Percentiles rank a stretch among this genome's conserved stretches.
These are phyloP conservation scores for Nigrospora sphaerica DNA, from an alignment of 2,329 filamentous ascomycete genomes.

Conservation along the genomic window DNA sequence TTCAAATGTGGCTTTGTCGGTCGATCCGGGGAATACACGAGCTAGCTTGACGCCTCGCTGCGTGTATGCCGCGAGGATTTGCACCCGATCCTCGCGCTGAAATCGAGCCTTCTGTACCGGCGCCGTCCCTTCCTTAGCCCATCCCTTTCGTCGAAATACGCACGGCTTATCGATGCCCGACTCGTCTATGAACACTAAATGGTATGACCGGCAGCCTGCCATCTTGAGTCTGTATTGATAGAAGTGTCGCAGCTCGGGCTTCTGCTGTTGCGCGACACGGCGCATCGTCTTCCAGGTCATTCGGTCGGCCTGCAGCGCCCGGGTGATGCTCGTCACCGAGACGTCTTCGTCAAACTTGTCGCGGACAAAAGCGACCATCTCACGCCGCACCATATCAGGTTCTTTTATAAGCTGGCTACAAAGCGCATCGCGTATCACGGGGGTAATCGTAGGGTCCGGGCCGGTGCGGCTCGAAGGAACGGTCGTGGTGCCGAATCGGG, in stretches of 20 bases:
- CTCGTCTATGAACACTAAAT: constrained; percentile 2
- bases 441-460: neutral
- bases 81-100: neutral
- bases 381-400: neutral
- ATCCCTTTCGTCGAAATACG: constrained; percentile 3
- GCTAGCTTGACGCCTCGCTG: constrained; percentile 1
- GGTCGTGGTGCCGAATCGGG: neutral
- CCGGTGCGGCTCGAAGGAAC: neutral
- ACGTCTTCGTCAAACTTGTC: constrained; percentile 2
- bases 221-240: constrained; percentile 5
- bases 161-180: constrained; percentile 1
- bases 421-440: neutral
- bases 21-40: neutral
- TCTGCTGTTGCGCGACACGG: constrained; percentile 3
- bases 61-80: constrained; percentile 2
- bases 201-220: constrained; percentile 1
- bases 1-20: constrained; percentile 1
- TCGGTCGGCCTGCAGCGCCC: neutral
- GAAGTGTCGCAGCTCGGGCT: constrained; percentile 4
- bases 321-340: constrained; percentile 2
- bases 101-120: constrained; percentile 3
- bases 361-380: constrained; percentile 1
- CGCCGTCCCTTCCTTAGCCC: neutral
- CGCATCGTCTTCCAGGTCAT: constrained; percentile 3
- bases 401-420: neutral